Base-by-base conservation (phyloP, 2,329 filamentous ascomycete genomes). In the Aspergillus intermedius region DNA sequence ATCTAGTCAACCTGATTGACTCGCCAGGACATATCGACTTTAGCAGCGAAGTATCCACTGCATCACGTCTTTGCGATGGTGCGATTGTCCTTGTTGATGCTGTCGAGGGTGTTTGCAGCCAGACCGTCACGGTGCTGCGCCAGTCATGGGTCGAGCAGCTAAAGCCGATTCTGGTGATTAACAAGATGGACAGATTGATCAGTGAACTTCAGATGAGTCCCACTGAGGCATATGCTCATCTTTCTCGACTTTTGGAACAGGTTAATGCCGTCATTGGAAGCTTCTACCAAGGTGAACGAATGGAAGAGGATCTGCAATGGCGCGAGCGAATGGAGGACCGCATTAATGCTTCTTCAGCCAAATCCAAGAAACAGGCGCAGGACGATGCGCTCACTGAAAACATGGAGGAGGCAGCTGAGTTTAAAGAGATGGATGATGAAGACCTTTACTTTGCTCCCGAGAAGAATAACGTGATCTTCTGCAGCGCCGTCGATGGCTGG, bases 21-120 rank as follows among this genome's bases (percentile, higher is more conserved):
- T 97, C 93, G 1, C 93, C 93, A 0, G 93, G 93, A 2, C 93
- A 98, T 67, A 97, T 98, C 55, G 93, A 98, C 70, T 98, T 98
- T 68, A 96, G 91, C 73, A 95, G 90, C 56, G 93, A 98, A 66
- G 93, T 98, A 0, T 97, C 91, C 0, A 97, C 91, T 1, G 93
- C 93, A 2, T 97, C 91, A 8, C 80, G 93, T 47, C 75, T 98
- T 15, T 97, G 93, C 60, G 93, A 98, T 67, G 93, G 93, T 34
- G 93, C 93, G 5, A 82, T 97, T 8, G 88, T 98, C 9, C 75
- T 98, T 25, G 91, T 98, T 17, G 93, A 98, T 69, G 93, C 91
- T 4, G 93, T 98, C 0, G 93, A 98, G 68, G 93, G 93, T 45
- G 93, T 98, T 3, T 98, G 93, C 76, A 96, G 91, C 71, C 93